Evolutionary conservation across 2,329 filamentous ascomycete genomes (phyloP).

Genomic region (Cladosporium sp.): DNA sequence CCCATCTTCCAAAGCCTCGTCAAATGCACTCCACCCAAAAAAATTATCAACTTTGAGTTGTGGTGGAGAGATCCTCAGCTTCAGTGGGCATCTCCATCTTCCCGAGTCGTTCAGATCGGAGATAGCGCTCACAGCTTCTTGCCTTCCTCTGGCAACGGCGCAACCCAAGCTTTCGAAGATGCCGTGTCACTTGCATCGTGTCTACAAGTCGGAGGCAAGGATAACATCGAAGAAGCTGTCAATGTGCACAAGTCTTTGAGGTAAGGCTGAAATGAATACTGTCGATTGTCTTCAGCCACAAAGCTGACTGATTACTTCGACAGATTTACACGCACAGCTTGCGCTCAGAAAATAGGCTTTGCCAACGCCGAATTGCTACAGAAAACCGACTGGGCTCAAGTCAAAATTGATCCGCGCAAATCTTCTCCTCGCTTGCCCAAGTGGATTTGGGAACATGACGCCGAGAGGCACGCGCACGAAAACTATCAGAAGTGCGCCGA

Average conservation of each 20-base stretch:
- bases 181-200: conserved; percentile 45
- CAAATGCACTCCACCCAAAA: conserved; percentile 29
- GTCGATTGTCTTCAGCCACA: conserved; percentile 19
- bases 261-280: background rate
- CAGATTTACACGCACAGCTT: conserved; percentile 19
- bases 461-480: conserved; percentile 20
- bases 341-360: conserved; percentile 22
- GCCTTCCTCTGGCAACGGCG: conserved; percentile 51
- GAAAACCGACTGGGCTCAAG: conserved; percentile 10
- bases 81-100: conserved; percentile 47
- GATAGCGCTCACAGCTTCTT: conserved; percentile 54
- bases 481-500: conserved; percentile 27
- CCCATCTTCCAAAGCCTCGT: conserved; percentile 44
- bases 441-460: conserved; percentile 20
- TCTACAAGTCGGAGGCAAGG: conserved; percentile 41
- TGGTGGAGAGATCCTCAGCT: conserved; percentile 52
- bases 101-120: conserved; percentile 49
- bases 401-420: conserved; percentile 12
- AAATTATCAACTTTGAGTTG: conserved; percentile 51
- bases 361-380: conserved; percentile 12
- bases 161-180: conserved; percentile 53
- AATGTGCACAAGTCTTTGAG: conserved; percentile 33
- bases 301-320: conserved; percentile 35
- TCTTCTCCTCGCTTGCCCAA: conserved; percentile 5
- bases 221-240: conserved; percentile 30